Evolutionary conservation across 139 green algal species (phyloP), one percentile per base, ranked within the genome.

Genomic region (Chlamydomonas asymmetrica): DNA sequence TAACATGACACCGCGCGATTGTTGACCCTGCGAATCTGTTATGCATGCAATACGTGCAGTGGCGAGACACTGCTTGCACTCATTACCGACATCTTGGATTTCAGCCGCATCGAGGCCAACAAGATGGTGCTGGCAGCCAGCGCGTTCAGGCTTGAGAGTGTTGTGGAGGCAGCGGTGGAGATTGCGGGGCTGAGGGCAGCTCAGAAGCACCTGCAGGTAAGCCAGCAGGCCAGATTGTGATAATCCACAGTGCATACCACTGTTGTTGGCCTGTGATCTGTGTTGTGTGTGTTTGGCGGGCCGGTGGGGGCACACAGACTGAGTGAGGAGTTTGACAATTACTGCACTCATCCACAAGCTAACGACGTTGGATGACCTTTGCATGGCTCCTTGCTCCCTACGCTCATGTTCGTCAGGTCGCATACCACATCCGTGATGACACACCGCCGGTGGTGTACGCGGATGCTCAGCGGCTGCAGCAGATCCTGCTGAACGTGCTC

Each of bases 11-110:
- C 18, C 22, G 20, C 22, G 49, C 20, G 49, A n/a, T 59, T 59
- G 49, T 59, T 59, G 20, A n/a, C 49, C 49, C 49, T 59, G 20
- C 22, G 49, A n/a, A 20, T 59, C 49, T 22, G 22, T 22, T 22
- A 59, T 59, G n/a, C n/a, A n/a, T n/a, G n/a, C n/a, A n/a, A n/a
- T n/a, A n/a, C n/a, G n/a, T 92, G 88, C 74, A 89, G 71, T 34
- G 92, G 92, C 1, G 90, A 97, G 77, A 93, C 93, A 8, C 84
- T 98, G 57, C 82, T 97, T 13, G 93, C 84, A 4, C 86, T 98
- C 25, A 94, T 98, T 71, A 94, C 88, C 4, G 94, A 98, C 80
- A 96, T 98, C 68, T 84, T 98, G 56, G 94, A 98, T 80, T 95
- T 98, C 41, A 88, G 68, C 29, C 89, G 93, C 68, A 93, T 97